Evolutionary conservation across 2,329 filamentous ascomycete genomes (phyloP), one percentile per base, ranked within the genome.

Genomic region (Phaeomoniella chlamydospora): DNA sequence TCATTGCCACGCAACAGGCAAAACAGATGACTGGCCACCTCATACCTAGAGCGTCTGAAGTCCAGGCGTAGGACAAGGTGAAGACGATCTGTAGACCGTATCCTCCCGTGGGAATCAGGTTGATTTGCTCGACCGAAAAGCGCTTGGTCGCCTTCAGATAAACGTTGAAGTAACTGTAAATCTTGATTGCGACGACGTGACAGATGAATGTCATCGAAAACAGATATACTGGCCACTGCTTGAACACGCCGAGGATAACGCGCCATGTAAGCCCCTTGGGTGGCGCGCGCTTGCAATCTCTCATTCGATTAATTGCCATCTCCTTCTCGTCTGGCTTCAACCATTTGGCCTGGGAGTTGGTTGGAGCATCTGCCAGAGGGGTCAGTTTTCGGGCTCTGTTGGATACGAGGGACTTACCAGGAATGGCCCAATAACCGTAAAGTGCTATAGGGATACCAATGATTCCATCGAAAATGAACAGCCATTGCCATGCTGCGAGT

Each of bases 21-120:
- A 78, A 74, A 2, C 80, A 52, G 31, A 80, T 76, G 0, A 71
- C 64, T 1, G 74, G 77, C 75, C 75, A 80, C 4, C 77, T 60
- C 0, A 61, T 65, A 2, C 76, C 76, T 1, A 79, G 37, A 0
- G 66, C 64, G 49, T 80, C 77, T 0, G 74, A 80, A 0, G 67
- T 67, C 76, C 76, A 80, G 1, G 74, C 77, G 42, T 78, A 80
- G 3, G 68, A 56, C 2, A 80, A 57, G 0, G 76, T 80, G 1
- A 67, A 67, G 10, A 77, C 49, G 0, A 80, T 61, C 40, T 71
- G 67, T 2, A 74, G 62, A 0, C 64, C 70, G 18, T 57, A 59
- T 4, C 64, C 67, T 29, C 75, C 70, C 6, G 77, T 79, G 2
- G 77, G 71, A 37, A 70, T 72, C 0, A 64, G 57, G 44, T 75